Evolutionary conservation across 495 filamentous ascomycete species (phyloP).

Genomic region (Amniculicola lignicola): DNA sequence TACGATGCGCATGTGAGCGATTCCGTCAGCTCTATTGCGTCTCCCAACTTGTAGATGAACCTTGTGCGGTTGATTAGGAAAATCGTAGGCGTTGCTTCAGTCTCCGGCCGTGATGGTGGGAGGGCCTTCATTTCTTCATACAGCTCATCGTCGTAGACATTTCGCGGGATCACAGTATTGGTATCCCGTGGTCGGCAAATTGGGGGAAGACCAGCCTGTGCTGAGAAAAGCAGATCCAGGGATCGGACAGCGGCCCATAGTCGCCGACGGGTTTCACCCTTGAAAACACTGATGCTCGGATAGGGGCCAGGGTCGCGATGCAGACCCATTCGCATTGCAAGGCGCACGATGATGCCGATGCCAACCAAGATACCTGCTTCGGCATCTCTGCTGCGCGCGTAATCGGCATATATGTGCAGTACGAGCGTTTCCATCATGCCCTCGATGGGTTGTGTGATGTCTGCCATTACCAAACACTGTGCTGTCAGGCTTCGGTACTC

Average conservation of each 20-base stretch:
- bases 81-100: conserved; percentile 79
- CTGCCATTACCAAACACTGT: conserved; percentile 80
- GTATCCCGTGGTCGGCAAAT: conserved; percentile 82
- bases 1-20: conserved; percentile 56
- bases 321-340: conserved; percentile 93
- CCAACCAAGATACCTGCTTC: conserved; percentile 82
- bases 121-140: conserved; percentile 71
- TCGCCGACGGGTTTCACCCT: conserved; percentile 86
- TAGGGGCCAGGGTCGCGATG: conserved; percentile 88
- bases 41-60: conserved; percentile 60
- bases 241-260: conserved; percentile 84
- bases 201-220: conserved; percentile 82
- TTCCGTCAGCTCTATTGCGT: conserved; percentile 54
- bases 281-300: conserved; percentile 75
- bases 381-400: conserved; percentile 70
- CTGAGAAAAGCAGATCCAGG: conserved; percentile 83
- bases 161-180: conserved; percentile 82
- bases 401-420: conserved; percentile 80
- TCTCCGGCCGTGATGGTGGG: conserved; percentile 67
- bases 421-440: conserved; percentile 88
- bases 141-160: conserved; percentile 92
- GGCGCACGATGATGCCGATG: conserved; percentile 71
- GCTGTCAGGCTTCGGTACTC: conserved; percentile 79
- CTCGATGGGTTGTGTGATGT: conserved; percentile 82
- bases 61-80: conserved; percentile 83